Percentiles rank a stretch among this genome's conserved stretches.
These are phyloP conservation scores for Carnegiea gigantea DNA, from an alignment of 179 eudicot genomes.

Conservation along the genomic window DNA sequence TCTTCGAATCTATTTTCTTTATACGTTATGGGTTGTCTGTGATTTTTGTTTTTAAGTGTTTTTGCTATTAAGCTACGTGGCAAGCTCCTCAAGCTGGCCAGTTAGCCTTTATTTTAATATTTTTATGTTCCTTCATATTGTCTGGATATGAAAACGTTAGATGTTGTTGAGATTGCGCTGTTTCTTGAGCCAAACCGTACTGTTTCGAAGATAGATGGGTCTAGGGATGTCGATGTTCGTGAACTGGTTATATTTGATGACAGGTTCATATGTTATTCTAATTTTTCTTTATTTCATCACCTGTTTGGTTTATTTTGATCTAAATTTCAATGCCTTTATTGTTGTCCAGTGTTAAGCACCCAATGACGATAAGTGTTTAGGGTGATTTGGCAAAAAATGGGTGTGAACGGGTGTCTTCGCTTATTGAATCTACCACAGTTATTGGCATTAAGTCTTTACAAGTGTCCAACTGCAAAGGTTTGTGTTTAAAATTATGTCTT, in stretches of 20 bases:
- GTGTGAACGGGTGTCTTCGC: neutral
- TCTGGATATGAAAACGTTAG: neutral
- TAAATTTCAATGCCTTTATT: no score
- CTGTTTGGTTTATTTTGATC: neutral
- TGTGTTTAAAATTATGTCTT: no score
- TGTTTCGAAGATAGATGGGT: neutral
- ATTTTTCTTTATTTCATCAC: no score
- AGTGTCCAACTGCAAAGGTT: neutral
- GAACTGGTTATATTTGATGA: neutral
- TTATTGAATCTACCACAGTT: neutral
- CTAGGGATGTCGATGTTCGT: neutral
- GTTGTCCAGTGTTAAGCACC: neutral
- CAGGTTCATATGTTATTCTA: neutral
- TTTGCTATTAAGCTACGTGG: no score
- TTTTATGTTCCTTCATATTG: neutral
- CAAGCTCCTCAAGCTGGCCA: no score
- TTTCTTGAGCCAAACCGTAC: neutral
- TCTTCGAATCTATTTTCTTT: neutral
- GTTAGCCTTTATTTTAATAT: no score
- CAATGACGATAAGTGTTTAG: no score
- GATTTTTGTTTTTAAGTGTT: neutral
- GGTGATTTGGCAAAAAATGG: neutral
- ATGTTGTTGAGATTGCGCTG: neutral
- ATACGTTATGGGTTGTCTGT: no score
- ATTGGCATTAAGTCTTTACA: neutral